A percentile compares a stretch with the other conserved stretches of the same genome.
Conservation (phyloP, 352 stramenopile genomes). For the Globisporangium ultimum region DNA sequence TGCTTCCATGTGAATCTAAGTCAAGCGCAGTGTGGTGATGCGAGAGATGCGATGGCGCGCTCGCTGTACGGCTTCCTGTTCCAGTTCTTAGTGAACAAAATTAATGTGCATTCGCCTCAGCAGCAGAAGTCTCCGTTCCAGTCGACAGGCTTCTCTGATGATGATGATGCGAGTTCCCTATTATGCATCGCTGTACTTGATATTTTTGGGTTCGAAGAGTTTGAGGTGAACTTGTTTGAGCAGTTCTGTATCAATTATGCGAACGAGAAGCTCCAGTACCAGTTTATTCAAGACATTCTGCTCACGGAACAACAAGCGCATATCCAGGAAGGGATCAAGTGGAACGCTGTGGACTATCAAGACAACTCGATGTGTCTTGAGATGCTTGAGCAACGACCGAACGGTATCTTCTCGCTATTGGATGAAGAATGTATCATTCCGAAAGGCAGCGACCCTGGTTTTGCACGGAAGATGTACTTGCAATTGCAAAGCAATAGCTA, state of each 20-base stretch:
- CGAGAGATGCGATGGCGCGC: slow-evolving; percentile 67
- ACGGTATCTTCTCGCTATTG: slow-evolving; percentile 70
- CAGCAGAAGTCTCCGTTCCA: slow-evolving; percentile 10
- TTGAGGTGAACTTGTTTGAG: slow-evolving; percentile 78
- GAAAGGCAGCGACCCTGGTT: slow-evolving; percentile 69
- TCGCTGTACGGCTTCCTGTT: slow-evolving; percentile 85
- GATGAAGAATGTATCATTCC: slow-evolving; percentile 87
- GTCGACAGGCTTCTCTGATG: slow-evolving; percentile 5
- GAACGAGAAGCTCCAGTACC: slow-evolving; percentile 80
- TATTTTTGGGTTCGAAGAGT: slow-evolving; percentile 91
- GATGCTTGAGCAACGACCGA: slow-evolving; percentile 79
- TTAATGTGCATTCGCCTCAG: slow-evolving; percentile 47
- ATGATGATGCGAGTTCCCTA: slow-evolving; percentile 9
- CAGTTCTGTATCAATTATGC: slow-evolving; percentile 84
- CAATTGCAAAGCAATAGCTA: slow-evolving; percentile 52
- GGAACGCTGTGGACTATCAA: slow-evolving; percentile 61
- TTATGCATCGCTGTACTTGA: slow-evolving; percentile 84
- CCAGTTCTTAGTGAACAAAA: slow-evolving; percentile 74
- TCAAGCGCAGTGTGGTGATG: slow-evolving; percentile 59
- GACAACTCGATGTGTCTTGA: slow-evolving; percentile 81
- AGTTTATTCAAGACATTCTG: slow-evolving; percentile 83
- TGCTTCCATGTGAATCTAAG: slow-evolving; percentile 64
- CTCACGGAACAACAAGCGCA: slow-evolving; percentile 74
- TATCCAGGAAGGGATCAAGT: slow-evolving; percentile 68
- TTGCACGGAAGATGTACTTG: slow-evolving; percentile 74